Evolutionary conservation across 2,329 filamentous ascomycete genomes (phyloP), one percentile per base, ranked within the genome.

Genomic region (Fonsecaea multimorphosa): DNA sequence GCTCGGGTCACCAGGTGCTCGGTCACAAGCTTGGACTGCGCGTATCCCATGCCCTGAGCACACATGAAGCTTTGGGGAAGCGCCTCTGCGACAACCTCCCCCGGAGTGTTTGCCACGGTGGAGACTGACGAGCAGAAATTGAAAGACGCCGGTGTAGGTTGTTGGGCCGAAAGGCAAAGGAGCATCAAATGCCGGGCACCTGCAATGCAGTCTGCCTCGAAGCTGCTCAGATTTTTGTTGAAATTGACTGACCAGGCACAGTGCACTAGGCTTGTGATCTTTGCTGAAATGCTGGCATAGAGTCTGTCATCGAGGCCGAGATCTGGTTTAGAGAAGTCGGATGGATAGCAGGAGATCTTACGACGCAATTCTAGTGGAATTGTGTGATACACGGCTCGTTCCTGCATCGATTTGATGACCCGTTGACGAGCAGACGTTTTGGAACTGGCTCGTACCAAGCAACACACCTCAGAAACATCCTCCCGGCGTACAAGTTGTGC

Each of bases 221-320:
- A 89, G 67, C 82, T 86, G 54, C 75, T 76, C 0, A 89, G 77
- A 5, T 82, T 80, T 64, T 86, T 78, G 46, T 82, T 84, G 77
- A 89, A 89, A 74, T 89, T 89, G 31, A 89, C 87, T 0, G 84
- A 80, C 87, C 87, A 89, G 16, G 87, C 87, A 12, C 86, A 81
- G 72, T 89, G 87, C 59, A 91, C 83, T 22, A 91, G 78, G 2
- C 81, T 74, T 0, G 82, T 84, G 1, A 80, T 75, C 65, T 83
- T 77, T 2, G 69, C 67, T 0, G 78, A 76, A 1, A 88, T 72
- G 4, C 74, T 65, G 1, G 75, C 65, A 71, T 84, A 84, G 7
- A 76, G 71, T 0, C 76, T 72, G 0, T 73, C 65, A 5, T 76
- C 71, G 1, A 89, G 75, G 1, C 85, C 86, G 1, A 89, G 79